Evolutionary conservation across 2,329 filamentous ascomycete genomes (phyloP).

Genomic region (Botrytis tulipae): DNA sequence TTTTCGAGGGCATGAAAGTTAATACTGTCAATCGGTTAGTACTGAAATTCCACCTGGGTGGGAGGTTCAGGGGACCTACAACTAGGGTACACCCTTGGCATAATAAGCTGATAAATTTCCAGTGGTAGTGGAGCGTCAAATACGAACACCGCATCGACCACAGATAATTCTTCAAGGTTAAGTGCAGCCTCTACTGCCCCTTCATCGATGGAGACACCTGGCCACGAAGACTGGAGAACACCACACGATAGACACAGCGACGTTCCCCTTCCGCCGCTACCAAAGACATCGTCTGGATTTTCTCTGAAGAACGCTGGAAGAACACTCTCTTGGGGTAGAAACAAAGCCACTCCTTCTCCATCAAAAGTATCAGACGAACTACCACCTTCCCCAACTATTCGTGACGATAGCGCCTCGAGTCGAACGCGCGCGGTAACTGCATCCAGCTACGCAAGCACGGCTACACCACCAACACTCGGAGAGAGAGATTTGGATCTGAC

Average conservation of each 20-base stretch:
- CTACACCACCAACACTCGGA: slow-evolving; percentile 36
- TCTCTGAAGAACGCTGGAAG: slow-evolving; percentile 38
- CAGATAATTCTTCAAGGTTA: slow-evolving; percentile 40
- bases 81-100: slow-evolving; percentile 27
- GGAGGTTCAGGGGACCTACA: background rate
- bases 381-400: slow-evolving; percentile 29
- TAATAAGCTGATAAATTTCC: slow-evolving; percentile 22
- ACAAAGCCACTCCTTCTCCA: slow-evolving; percentile 32
- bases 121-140: slow-evolving; percentile 41
- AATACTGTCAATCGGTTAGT: slow-evolving; percentile 39
- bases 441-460: slow-evolving; percentile 40
- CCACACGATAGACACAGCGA: slow-evolving; percentile 37
- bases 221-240: slow-evolving; percentile 35
- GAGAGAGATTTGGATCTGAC: slow-evolving; percentile 36
- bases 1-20: slow-evolving; percentile 35
- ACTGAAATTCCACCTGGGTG: slow-evolving; percentile 7
- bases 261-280: slow-evolving; percentile 36
- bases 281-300: slow-evolving; percentile 35
- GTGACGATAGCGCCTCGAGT: slow-evolving; percentile 27
- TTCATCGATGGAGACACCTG: slow-evolving; percentile 36
- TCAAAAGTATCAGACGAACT: slow-evolving; percentile 25
- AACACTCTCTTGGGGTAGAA: slow-evolving; percentile 38
- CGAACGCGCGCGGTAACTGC: slow-evolving; percentile 36
- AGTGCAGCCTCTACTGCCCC: slow-evolving; percentile 40
- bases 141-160: slow-evolving; percentile 39